Evolutionary conservation across 2,329 filamentous ascomycete species (phyloP).

Genomic region (Cercospora janseana): DNA sequence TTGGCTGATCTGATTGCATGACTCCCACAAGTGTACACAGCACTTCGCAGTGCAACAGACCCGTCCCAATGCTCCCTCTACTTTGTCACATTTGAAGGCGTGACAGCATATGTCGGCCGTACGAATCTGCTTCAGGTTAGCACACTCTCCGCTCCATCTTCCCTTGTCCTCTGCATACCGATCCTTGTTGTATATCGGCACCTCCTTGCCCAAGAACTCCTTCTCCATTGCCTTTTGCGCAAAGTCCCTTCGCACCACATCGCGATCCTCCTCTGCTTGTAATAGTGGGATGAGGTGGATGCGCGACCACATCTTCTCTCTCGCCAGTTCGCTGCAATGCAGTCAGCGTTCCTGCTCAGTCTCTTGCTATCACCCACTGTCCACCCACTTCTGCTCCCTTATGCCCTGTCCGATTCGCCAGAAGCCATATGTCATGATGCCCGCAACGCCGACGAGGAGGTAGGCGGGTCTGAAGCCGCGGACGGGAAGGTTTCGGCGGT

Average conservation of each 20-base stretch:
- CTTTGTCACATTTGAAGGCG: slow-evolving; percentile 61
- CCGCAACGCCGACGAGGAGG: slow-evolving; percentile 72
- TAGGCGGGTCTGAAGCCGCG: slow-evolving; percentile 82
- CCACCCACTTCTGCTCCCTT: slow-evolving; percentile 78
- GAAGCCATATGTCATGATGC: slow-evolving; percentile 85
- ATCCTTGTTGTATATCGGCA: slow-evolving; percentile 83
- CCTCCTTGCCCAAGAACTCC: slow-evolving; percentile 79
- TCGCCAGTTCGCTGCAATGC: slow-evolving; percentile 74
- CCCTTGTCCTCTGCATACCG: slow-evolving; percentile 58
- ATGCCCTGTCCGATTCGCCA: slow-evolving; percentile 80
- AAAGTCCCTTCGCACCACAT: slow-evolving; percentile 81
- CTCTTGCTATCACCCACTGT: not conserved
- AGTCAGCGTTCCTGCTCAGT: slow-evolving; percentile 19
- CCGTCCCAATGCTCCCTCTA: slow-evolving; percentile 35
- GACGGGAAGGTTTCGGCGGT: slow-evolving; percentile 93
- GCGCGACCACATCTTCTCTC: slow-evolving; percentile 97
- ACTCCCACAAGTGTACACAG: slow-evolving; percentile 16
- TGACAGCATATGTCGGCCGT: slow-evolving; percentile 73
- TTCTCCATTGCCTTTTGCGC: slow-evolving; percentile 89
- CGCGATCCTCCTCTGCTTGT: slow-evolving; percentile 94
- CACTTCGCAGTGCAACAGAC: not conserved
- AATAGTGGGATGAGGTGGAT: slow-evolving; percentile 92
- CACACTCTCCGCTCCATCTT: not conserved
- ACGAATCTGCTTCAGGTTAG: slow-evolving; percentile 61
- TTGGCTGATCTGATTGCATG: not conserved